phyloP scores from a whole-genome alignment of 2,329 filamentous ascomycete species.

The Hawksworthiomyces lignivorus region DNA sequence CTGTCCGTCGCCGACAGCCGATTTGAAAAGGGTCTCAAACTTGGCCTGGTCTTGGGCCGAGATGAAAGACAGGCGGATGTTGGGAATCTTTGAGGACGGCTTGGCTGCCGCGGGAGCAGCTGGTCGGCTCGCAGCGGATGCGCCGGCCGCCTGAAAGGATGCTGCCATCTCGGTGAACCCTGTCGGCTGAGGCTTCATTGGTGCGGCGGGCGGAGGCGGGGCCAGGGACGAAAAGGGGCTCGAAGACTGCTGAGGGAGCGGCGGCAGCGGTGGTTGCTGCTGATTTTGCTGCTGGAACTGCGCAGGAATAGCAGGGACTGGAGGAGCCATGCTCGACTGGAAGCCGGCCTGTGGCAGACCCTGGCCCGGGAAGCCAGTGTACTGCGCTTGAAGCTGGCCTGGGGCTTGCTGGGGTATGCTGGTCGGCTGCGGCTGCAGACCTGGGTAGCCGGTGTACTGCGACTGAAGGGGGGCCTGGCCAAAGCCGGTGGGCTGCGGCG shows the following conservation, averaged over 20 bases:
- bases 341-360: constrained; percentile 51
- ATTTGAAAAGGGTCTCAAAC: constrained; percentile 97
- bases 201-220: constrained; percentile 40
- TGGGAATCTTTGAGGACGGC: constrained; percentile 72
- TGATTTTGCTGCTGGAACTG: constrained; percentile 44
- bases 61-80: constrained; percentile 90
- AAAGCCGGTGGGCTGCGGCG: constrained; percentile 53
- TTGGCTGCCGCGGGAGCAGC: constrained; percentile 39
- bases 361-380: constrained; percentile 54
- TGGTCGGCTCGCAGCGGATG: constrained; percentile 29
- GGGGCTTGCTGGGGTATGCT: constrained; percentile 50
- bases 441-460: constrained; percentile 54
- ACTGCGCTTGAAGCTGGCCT: constrained; percentile 55
- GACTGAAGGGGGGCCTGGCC: constrained; percentile 47
- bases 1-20: constrained; percentile 75
- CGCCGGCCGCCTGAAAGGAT: constrained; percentile 50
- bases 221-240: constrained; percentile 34
- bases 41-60: constrained; percentile 91
- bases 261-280: constrained; percentile 17
- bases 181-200: constrained; percentile 59
- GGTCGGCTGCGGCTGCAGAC: constrained; percentile 36
- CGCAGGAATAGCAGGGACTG: constrained; percentile 51
- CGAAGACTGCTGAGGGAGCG: constrained; percentile 32
- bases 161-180: constrained; percentile 61
- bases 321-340: constrained; percentile 47